These are phyloP conservation scores for Coemansia sp. DNA, from an alignment of 192 early-diverging fungal species.

Conservation along the genomic window DNA sequence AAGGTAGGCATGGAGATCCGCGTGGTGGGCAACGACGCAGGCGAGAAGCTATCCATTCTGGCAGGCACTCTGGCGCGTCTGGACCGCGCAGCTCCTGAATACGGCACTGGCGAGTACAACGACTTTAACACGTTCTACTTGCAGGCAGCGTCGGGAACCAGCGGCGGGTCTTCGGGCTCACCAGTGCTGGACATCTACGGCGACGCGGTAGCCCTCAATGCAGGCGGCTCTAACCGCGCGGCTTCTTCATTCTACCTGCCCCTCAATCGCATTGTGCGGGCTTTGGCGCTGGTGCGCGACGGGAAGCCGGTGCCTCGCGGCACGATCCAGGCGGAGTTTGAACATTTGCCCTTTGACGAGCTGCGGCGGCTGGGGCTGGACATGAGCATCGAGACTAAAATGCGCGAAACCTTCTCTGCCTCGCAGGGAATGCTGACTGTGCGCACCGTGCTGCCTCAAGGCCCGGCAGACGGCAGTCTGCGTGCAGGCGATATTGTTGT, in stretches of 20 bases:
- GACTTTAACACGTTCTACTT: slow-evolving; percentile 86
- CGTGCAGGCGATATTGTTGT: slow-evolving; percentile 73
- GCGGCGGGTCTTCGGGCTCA: slow-evolving; percentile 75
- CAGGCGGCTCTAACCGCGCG: slow-evolving; percentile 63
- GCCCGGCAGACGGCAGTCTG: slow-evolving; percentile 65
- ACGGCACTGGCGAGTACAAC: slow-evolving; percentile 70
- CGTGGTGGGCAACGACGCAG: slow-evolving; percentile 77
- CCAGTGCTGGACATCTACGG: slow-evolving; percentile 81
- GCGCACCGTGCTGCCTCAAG: slow-evolving; percentile 60
- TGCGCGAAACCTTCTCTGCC: slow-evolving; percentile 65
- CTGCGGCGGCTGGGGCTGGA: slow-evolving; percentile 69
- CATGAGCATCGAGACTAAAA: slow-evolving; percentile 58
- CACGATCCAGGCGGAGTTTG: slow-evolving; percentile 73
- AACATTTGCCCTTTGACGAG: slow-evolving; percentile 73
- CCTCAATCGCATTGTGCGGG: slow-evolving; percentile 66
- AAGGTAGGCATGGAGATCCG: slow-evolving; percentile 76
- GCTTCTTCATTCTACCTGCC: slow-evolving; percentile 74
- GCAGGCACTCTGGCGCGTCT: slow-evolving; percentile 72
- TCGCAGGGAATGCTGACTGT: slow-evolving; percentile 72
- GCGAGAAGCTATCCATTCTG: slow-evolving; percentile 76
- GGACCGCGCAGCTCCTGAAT: slow-evolving; percentile 74
- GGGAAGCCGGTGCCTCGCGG: slow-evolving; percentile 65
- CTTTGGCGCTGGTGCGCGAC: slow-evolving; percentile 58
- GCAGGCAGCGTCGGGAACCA: slow-evolving; percentile 72
- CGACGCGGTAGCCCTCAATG: slow-evolving; percentile 73